Evolutionary conservation across 345 rosid species (phyloP), one percentile per base, ranked within the genome.

Genomic region (Citrus australasica): DNA sequence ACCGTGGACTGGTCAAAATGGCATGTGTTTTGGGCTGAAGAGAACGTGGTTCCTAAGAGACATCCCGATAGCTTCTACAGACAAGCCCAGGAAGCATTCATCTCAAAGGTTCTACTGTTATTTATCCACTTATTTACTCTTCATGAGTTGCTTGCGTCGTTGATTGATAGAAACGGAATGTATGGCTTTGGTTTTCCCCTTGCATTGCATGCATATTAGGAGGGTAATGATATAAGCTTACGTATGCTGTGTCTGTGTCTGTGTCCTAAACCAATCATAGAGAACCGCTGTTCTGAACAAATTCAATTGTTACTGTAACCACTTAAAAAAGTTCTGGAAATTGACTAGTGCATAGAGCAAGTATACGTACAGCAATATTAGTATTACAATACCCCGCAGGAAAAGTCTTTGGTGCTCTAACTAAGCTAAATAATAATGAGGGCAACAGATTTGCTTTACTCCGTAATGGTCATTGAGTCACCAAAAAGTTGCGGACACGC

Each of bases 21-120:
- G 89, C 80, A 72, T 67, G 58, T 86, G 7, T 84, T 86, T 77
- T 86, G 89, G 89, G 87, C 86, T 5, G 86, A 86, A 53, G 86
- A 86, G 82, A 82, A 78, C 58, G 82, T 84, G 24, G 85, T 86
- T 16, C 42, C 83, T 22, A 84, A 79, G 76, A 73, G 71, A 11
- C 85, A 86, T 67, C 85, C 83, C 9, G 83, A 82, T 53, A 84
- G 83, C 80, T 63, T 75, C 28, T 84, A 83, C 74, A 58, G 73
- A 83, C 89, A 81, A 58, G 79, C 86, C 74, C 80, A 69, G 35
- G 73, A 86, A 33, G 30, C 74, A 48, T 84, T 86, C 37, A 74
- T 86, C 77, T 83, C 86, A 63, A 82, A 86, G 86, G 85, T 85
- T 21, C 22, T 38, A 56, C 35, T 11, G 21, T 17, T 13, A 17